phyloP scores from a whole-genome alignment of 139 green algal species.

The Spirogloea muscicola region DNA sequence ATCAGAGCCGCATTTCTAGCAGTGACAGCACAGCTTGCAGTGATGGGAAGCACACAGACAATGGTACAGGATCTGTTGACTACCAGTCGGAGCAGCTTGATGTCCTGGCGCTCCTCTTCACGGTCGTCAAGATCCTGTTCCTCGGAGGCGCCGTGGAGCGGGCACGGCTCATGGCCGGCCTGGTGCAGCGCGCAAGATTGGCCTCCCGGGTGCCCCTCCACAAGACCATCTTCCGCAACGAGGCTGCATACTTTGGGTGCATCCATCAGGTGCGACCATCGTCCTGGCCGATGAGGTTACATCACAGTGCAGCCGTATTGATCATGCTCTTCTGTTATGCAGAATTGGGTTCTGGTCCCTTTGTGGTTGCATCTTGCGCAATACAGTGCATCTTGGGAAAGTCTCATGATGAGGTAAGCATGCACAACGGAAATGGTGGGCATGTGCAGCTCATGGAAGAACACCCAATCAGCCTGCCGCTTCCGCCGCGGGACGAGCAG shows the following conservation, averaged over 20 bases:
- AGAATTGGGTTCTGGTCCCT: too few species aligned
- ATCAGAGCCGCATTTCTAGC: too few species aligned
- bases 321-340: too few species aligned
- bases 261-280: slow-evolving; percentile 55
- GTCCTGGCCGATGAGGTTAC: too few species aligned
- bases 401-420: too few species aligned
- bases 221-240: slow-evolving; percentile 73
- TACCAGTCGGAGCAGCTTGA: slow-evolving; percentile 61
- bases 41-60: neutral
- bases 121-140: slow-evolving; percentile 63
- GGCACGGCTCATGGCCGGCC: neutral
- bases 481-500: neutral
- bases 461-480: neutral
- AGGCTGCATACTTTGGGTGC: slow-evolving; percentile 75
- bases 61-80: slow-evolving; percentile 18
- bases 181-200: slow-evolving; percentile 32
- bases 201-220: slow-evolving; percentile 60
- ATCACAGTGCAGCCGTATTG: too few species aligned
- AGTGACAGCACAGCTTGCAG: too few species aligned
- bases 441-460: too few species aligned
- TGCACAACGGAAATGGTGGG: too few species aligned
- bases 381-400: too few species aligned
- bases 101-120: slow-evolving; percentile 59
- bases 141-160: slow-evolving; percentile 55
- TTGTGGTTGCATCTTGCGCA: too few species aligned